Conservation (phyloP, 352 stramenopile species). For the Phytopythium delawarense region DNA sequence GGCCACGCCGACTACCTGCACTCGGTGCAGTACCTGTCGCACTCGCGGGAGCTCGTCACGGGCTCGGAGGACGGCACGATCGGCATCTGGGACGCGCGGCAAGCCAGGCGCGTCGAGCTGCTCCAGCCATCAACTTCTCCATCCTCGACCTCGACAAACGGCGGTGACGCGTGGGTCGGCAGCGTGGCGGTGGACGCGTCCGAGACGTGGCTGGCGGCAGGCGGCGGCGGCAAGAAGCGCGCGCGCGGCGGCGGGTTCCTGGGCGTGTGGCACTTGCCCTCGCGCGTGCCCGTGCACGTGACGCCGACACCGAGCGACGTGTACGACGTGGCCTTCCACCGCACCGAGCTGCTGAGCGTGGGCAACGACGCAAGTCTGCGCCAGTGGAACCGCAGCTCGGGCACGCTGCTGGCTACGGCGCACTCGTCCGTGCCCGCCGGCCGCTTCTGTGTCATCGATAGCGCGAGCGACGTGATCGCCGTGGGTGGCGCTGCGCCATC, state of each 20-base stretch:
- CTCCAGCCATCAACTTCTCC: conserved; percentile 22
- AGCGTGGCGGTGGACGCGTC: conserved; percentile 61
- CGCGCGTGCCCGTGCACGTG: conserved; percentile 61
- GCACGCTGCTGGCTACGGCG: conserved; percentile 47
- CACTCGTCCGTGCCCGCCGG: conserved; percentile 49
- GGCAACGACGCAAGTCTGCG: conserved; percentile 61
- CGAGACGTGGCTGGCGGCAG: conserved; percentile 66
- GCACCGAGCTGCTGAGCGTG: conserved; percentile 67
- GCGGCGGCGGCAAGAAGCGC: conserved; percentile 46
- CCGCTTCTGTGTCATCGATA: conserved; percentile 68
- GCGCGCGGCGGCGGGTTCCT: conserved; percentile 43
- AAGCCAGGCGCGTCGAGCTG: conserved; percentile 42
- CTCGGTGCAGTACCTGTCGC: conserved; percentile 50
- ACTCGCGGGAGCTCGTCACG: conserved; percentile 69
- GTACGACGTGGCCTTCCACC: conserved; percentile 65
- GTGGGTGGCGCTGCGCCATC: conserved; percentile 48
- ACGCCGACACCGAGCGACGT: conserved; percentile 59
- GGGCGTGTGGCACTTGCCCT: conserved; percentile 76
- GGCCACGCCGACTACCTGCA: conserved; percentile 68
- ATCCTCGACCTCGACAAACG: not conserved
- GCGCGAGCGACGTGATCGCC: conserved; percentile 58
- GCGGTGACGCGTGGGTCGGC: conserved; percentile 43
- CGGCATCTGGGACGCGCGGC: conserved; percentile 72
- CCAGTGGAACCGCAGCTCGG: conserved; percentile 76
- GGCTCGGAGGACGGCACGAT: conserved; percentile 67